Base-by-base conservation (phyloP, 2,329 filamentous ascomycete genomes). In the Immersiporthe knoxdaviesiana region DNA sequence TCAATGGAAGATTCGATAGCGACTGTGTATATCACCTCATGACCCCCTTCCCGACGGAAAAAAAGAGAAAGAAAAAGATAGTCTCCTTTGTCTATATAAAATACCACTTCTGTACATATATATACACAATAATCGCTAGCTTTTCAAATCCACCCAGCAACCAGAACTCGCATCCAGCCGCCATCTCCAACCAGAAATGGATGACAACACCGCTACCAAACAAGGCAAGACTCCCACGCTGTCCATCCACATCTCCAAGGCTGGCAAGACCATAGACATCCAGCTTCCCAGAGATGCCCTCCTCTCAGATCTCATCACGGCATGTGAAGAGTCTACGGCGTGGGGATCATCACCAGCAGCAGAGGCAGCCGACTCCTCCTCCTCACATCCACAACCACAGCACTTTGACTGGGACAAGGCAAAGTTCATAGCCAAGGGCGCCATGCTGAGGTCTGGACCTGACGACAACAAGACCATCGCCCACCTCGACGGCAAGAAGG, bases 401-500 rank as follows among this genome's bases (percentile, higher is more conserved):
- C 50, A 63, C 12, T 72, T 71, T 24, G 72, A 75, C 64, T 76
- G 74, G 70, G 65, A 70, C 32, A 71, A 72, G 41, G 72, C 73
- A 68, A 77, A 74, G 65, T 74, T 76, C 63, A 73, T 77, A 30
- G 74, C 72, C 1, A 68, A 66, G 60, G 67, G 63, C 58, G 50
- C 50, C 8, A 70, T 79, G 52, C 73, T 79, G 61, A 74, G 75
- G 39, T 72, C 73, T 60, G 67, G 67, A 64, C 70, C 74, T 12
- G 74, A 78, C 70, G 68, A 68, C 65, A n/a, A 67, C 60, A 68
- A 73, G 10, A 56, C 72, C 10, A 71, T 79, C 47, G 66, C 74
- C 27, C 61, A 65, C 50, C 73, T 78, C 37, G 18, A 74, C 64
- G 58, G 54, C 65, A 71, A 69, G 63, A 76, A 75, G 62, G 72